A percentile compares a stretch with the other conserved stretches of the same genome.
phyloP scores from a whole-genome alignment of 352 stramenopile genomes.

The Phytophthora pisi region DNA sequence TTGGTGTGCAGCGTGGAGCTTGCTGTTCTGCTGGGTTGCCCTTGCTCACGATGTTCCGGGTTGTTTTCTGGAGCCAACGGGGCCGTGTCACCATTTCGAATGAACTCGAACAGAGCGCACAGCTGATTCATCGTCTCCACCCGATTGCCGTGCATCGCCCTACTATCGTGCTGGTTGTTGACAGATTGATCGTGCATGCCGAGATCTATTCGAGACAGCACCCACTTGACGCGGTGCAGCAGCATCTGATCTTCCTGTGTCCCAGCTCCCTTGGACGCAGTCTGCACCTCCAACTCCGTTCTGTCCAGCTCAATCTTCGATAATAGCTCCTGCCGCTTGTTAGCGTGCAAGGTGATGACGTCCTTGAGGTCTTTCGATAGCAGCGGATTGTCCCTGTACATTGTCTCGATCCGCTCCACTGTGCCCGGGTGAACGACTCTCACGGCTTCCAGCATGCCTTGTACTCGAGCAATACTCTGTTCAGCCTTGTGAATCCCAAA shows the following conservation, averaged over 20 bases:
- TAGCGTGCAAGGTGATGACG: slow-evolving; percentile 53
- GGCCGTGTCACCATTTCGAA: slow-evolving; percentile 57
- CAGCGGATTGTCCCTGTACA: slow-evolving; percentile 70
- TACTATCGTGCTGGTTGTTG: slow-evolving; percentile 24
- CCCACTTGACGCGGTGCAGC: slow-evolving; percentile 78
- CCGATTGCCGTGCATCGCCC: slow-evolving; percentile 7
- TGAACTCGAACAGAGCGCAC: slow-evolving; percentile 79
- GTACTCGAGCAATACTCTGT: slow-evolving; percentile 70
- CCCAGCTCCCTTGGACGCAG: slow-evolving; percentile 30
- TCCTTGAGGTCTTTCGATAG: slow-evolving; percentile 70
- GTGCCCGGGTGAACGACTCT: slow-evolving; percentile 71
- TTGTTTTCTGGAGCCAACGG: slow-evolving; percentile 58
- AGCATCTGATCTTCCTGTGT: slow-evolving; percentile 64
- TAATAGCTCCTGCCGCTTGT: slow-evolving; percentile 55
- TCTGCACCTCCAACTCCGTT: slow-evolving; percentile 61
- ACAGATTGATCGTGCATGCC: slow-evolving; percentile 17
- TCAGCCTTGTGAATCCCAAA: slow-evolving; percentile 78
- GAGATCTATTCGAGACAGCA: slow-evolving; percentile 73
- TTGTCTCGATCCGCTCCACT: slow-evolving; percentile 65
- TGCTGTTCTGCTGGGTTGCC: slow-evolving; percentile 6
- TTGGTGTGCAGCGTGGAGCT: slow-evolving; percentile 6
- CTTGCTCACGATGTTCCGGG: slow-evolving; percentile 39
- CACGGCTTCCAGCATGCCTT: slow-evolving; percentile 77
- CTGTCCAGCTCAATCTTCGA: slow-evolving; percentile 61
- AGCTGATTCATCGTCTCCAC: slow-evolving; percentile 57